Base-by-base conservation (phyloP, 176 grass and related monocot genomes). In the Musa schizocarpa region DNA sequence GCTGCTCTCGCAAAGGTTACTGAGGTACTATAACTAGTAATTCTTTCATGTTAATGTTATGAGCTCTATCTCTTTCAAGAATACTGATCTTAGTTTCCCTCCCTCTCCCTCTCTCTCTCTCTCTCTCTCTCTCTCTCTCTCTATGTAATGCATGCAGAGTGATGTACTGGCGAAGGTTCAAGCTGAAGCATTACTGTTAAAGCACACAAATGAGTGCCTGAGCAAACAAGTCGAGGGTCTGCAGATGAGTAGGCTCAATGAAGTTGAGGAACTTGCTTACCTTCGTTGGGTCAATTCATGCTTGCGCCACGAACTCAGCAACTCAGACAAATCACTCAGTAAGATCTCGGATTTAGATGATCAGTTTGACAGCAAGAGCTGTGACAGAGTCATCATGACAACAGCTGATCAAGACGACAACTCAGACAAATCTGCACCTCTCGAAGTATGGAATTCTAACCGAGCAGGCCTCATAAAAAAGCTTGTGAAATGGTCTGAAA, bases 181-280 rank as follows among this genome's bases (percentile, higher is more conserved):
- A 92, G 95, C 88, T 17, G 95, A 99, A 75, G 95, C 91, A 72
- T 94, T 88, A 1, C 77, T 92, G 25, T 72, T 99, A 63, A 84
- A 88, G 65, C 80, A 99, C 82, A 89, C 91, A 81, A 99, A 99
- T 83, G 91, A 87, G 25, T 89, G 89, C 79, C 82, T 99, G 43
- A 89, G 86, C 78, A 99, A 92, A 82, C 95, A 99, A 93, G 91
- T 99, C 74, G 95, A 99, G 81, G 91, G 91, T 72, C 81, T 99
- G 69, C 91, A 99, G 78, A 94, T 94, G 86, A 99, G 86, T 76
- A 76, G 91, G 20, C 79, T 99, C 66, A 99, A 91, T 13, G 95
- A 99, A 77, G 95, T 99, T 79, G 95, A 99, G 78, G 95, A 99
- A 78, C 95, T 99, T 81, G 95, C 95, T 72, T 99, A 99, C 76